Evolutionary conservation across 768 basidiomycete species (phyloP), one percentile per base, ranked within the genome.

Genomic region (Termitomyces sp.): DNA sequence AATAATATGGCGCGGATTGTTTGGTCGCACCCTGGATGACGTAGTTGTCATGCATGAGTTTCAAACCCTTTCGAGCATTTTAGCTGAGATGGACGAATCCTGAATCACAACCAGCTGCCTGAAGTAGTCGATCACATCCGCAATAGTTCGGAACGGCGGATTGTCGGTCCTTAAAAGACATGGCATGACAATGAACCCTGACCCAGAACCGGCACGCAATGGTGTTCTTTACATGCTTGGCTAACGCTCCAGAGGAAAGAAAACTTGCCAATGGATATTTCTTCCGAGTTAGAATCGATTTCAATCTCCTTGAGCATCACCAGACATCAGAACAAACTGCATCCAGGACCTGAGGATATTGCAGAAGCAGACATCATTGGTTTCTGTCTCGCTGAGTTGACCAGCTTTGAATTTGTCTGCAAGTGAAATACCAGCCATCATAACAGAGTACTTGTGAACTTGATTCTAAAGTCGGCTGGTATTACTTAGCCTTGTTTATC

Each of bases 201-300:
- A 51, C 14, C 40, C 37, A 51, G 49, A 51, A 28, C 38, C 49
- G 37, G 49, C 24, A 50, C 49, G 2, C 49, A 50, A 51, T 51
- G 49, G 28, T n/a, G n/a, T 51, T 51, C 15, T 51, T 51, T 17
- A 37, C 26, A 41, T 51, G 49, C n/a, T 38, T 19, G 24, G 26
- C 17, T 21, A 41, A 21, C 10, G 17, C 30, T 26, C 24, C 24
- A 28, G 49, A 50, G 15, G 49, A 51, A 37, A 51, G n/a, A 40
- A 51, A 26, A 19, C 17, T 51, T 51, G 2, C 37, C 49, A 9
- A 51, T 51, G n/a, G 21, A 3, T n/a, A 51, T 32, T 30, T 51
- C 50, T 12, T 51, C 26, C 17, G 28, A 9, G 40, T 24, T 17
- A 41, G 26, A 28, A 30, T 51, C n/a, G n/a, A 15, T n/a, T 8